Base-by-base conservation (phyloP, 1,139 yeast genomes). In the Dujonia santamariae region DNA sequence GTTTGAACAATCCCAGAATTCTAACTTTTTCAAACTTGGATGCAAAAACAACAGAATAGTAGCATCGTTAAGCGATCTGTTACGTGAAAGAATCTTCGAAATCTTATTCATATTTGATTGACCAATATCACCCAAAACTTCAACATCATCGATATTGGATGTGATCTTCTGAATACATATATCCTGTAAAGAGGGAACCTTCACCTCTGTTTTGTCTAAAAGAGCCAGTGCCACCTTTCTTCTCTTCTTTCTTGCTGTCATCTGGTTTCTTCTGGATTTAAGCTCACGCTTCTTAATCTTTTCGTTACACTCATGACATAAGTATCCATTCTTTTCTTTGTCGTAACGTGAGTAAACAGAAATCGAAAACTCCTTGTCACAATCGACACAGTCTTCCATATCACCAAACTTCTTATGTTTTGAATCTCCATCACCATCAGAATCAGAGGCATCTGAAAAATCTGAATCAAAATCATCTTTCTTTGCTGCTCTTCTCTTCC, bases 1-100 rank as follows among this genome's bases (percentile, higher is more conserved):
- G 37, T 80, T 80, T 1, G 96, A 87, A 55, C 98, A 92, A 59
- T 92, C 98, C 92, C 96, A 87, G 42, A 92, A 78, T 45, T 84
- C 84, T 27, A 92, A 58, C 3, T 60, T 53, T 37, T 61, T 72
- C 35, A 79, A 56, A 14, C 71, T 66, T 0, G 87, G 75, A 32
- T 78, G 78, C 35, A 92, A 61, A 52, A 92, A 92, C 32, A 92
- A 63, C 32, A 78, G 63, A 51, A 90, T 56, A 0, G 97, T 88
- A 15, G 72, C 63, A 44, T 83, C 78, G 48, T 82, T 75, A 33
- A 92, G 63, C 0, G 92, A 83, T 34, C 98, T 63, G 55, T 88
- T 92, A 39, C 85, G 80, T 22, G 94, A 79, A 23, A 92, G 59
- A 41, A 94, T 90, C 39, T 78, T 72, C 12, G 88, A 72, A 32